phyloP scores from a whole-genome alignment of 257 asterid genomes.

The Knoxia roxburghii region DNA sequence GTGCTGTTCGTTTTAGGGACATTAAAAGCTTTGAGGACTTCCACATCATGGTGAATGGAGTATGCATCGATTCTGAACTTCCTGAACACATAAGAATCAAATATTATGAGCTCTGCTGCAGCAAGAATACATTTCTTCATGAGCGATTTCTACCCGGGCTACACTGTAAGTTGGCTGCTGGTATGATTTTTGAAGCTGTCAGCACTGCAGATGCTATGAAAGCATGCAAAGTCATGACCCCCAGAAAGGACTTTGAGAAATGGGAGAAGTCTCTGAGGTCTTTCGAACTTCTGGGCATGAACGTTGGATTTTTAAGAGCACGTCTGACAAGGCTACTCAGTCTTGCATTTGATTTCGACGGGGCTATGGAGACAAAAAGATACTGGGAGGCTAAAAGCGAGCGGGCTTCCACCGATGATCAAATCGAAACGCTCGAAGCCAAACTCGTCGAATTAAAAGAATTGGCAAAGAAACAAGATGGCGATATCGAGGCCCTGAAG shows the following conservation, averaged over 20 bases:
- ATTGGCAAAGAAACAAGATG: slow-evolving; percentile 14
- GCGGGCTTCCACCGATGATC: slow-evolving; percentile 17
- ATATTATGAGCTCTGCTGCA: slow-evolving; percentile 34
- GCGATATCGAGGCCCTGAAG: slow-evolving; percentile 24
- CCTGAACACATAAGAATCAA: slow-evolving; percentile 26
- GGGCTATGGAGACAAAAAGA: slow-evolving; percentile 24
- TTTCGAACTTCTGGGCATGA: slow-evolving; percentile 35
- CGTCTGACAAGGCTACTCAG: slow-evolving; percentile 23
- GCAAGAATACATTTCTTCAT: slow-evolving; percentile 27
- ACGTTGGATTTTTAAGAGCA: slow-evolving; percentile 28
- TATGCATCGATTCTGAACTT: slow-evolving; percentile 32
- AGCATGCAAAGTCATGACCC: slow-evolving; percentile 28
- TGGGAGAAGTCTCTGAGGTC: slow-evolving; percentile 36
- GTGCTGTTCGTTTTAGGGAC: slow-evolving; percentile 21
- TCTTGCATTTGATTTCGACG: slow-evolving; percentile 26
- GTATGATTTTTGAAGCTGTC: slow-evolving; percentile 30
- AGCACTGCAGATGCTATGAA: slow-evolving; percentile 30
- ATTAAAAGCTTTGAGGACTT: slow-evolving; percentile 26
- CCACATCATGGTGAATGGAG: slow-evolving; percentile 28
- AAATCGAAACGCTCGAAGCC: slow-evolving; percentile 23
- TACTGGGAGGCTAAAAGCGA: slow-evolving; percentile 25
- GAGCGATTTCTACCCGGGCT: slow-evolving; percentile 29
- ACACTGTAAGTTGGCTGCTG: slow-evolving; percentile 27
- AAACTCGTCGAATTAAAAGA: slow-evolving; percentile 25
- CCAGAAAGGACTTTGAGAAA: slow-evolving; percentile 23